Percentiles rank a stretch among this genome's conserved stretches.
phyloP scores from a whole-genome alignment of 768 basidiomycete species.

The Rhodotorula kratochvilovae region DNA sequence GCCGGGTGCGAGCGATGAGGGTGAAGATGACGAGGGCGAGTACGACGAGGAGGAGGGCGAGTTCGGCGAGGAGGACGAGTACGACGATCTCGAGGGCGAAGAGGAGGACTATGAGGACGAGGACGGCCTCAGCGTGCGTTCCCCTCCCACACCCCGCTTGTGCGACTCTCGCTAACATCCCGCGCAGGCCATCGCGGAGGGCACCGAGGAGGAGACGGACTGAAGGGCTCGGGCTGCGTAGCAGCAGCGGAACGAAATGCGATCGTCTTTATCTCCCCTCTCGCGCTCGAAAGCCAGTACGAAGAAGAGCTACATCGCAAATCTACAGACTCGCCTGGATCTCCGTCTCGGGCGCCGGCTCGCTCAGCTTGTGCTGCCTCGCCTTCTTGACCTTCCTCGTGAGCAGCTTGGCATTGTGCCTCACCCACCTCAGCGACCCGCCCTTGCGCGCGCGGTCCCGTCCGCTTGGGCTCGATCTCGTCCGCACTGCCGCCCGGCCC shows the following conservation, averaged over 20 bases:
- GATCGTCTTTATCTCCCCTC: too few species aligned
- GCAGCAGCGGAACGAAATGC: too few species aligned
- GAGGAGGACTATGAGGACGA: background rate
- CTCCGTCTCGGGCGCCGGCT: slow-evolving; percentile 4
- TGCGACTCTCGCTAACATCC: too few species aligned
- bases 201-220: background rate
- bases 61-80: background rate
- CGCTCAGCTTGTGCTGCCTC: background rate
- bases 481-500: too few species aligned
- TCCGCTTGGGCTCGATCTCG: background rate
- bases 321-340: background rate
- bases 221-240: too few species aligned
- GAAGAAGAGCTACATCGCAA: background rate
- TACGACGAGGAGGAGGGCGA: background rate
- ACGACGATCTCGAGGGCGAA: background rate
- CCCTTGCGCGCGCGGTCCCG: slow-evolving; percentile 9
- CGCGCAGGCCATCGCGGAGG: background rate
- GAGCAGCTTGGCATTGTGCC: slow-evolving; percentile 2
- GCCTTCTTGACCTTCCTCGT: background rate
- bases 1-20: background rate
- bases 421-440: slow-evolving; percentile 6
- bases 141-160: too few species aligned
- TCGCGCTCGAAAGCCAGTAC: background rate
- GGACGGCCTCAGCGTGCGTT: background rate
- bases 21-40: background rate